Evolutionary conservation across 805 yeast species (phyloP).

Genomic region (Isabelozyma heimii): DNA sequence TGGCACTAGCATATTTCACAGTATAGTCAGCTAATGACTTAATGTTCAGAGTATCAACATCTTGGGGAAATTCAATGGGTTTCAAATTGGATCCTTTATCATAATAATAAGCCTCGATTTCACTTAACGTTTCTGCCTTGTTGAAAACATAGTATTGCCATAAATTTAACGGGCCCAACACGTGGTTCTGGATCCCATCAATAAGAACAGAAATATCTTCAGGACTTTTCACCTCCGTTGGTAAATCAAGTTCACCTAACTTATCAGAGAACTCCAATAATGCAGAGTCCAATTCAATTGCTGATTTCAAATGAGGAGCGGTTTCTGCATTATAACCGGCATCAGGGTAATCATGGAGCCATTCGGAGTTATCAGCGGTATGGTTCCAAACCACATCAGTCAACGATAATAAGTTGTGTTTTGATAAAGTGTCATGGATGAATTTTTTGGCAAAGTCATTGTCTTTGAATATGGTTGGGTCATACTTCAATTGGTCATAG

Average conservation of each 20-base stretch:
- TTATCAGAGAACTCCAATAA: conserved; percentile 62
- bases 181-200: conserved; percentile 68
- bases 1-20: conserved; percentile 36
- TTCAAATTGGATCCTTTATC: conserved; percentile 10
- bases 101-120: conserved; percentile 38
- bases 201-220: conserved; percentile 60
- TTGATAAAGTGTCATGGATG: conserved; percentile 46
- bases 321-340: conserved; percentile 83
- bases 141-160: conserved; percentile 90
- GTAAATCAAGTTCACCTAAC: conserved; percentile 58
- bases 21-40: conserved; percentile 50
- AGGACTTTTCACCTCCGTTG: conserved; percentile 48
- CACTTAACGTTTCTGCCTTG: conserved; percentile 39
- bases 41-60: conserved; percentile 35
- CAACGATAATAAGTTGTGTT: conserved; percentile 67
- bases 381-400: conserved; percentile 95
- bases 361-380: conserved; percentile 84
- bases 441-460: conserved; percentile 52
- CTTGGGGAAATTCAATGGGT: conserved; percentile 43
- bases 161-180: conserved; percentile 59
- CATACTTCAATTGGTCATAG: conserved; percentile 79
- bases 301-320: conserved; percentile 84
- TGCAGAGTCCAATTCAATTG: conserved; percentile 78
- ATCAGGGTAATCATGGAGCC: conserved; percentile 87
- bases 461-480: conserved; percentile 57